Evolutionary conservation across 176 grass and related monocot species (phyloP).

Genomic region (Poa pratensis): DNA sequence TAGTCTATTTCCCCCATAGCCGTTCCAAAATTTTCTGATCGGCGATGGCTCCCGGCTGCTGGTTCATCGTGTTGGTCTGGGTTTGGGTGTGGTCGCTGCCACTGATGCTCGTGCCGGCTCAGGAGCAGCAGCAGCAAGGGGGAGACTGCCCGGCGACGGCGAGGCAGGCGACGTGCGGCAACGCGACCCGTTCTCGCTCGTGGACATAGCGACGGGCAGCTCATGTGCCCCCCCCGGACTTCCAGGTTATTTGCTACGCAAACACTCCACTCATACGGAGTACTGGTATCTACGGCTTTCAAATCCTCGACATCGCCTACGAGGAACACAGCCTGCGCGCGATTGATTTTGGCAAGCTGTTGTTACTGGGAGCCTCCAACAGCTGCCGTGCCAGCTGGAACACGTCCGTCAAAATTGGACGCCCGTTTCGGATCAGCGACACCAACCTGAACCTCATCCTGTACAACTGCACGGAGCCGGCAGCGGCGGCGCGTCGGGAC

Average conservation of each 20-base stretch:
- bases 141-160: not conserved
- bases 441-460: no score
- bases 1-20: no score
- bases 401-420: no score
- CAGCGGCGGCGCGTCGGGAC: no score
- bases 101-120: not conserved
- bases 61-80: not conserved
- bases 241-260: no score
- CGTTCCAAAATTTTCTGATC: not conserved
- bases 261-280: no score
- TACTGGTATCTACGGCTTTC: not conserved
- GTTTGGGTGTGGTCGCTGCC: not conserved
- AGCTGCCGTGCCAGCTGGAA: not conserved
- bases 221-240: no score
- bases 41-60: no score
- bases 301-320: conserved; percentile 29
- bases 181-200: not conserved
- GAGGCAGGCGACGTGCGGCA: not conserved
- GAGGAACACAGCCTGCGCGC: conserved; percentile 7
- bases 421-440: no score
- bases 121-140: not conserved
- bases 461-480: no score
- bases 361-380: not conserved
- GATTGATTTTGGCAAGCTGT: conserved; percentile 18
- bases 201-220: not conserved